A percentile compares a stretch with the other conserved stretches of the same genome.
phyloP scores from a whole-genome alignment of 2,329 filamentous ascomycete genomes.

The Scleromitrula shiraiana region DNA sequence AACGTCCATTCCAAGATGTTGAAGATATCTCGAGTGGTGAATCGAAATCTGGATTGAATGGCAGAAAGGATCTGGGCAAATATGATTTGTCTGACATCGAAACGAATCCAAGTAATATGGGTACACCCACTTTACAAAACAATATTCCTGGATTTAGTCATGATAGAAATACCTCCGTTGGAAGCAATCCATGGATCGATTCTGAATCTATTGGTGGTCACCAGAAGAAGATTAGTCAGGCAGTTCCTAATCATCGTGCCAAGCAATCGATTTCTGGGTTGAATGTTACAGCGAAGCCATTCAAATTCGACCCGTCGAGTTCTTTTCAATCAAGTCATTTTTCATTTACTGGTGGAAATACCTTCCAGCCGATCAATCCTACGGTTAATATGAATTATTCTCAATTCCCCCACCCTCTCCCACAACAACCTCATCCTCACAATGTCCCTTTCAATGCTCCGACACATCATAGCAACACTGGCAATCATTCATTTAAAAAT shows the following conservation, averaged over 20 bases:
- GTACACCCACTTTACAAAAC: conserved; percentile 50
- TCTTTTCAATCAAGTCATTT: conserved; percentile 45
- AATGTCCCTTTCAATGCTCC: conserved; percentile 33
- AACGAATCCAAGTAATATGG: conserved; percentile 65
- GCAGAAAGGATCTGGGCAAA: conserved; percentile 19
- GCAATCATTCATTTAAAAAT: conserved; percentile 19
- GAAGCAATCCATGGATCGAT: conserved; percentile 58
- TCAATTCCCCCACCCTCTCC: too few relatives aligned
- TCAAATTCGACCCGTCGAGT: conserved; percentile 57
- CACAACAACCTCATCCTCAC: too few relatives aligned
- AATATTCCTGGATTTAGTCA: conserved; percentile 43
- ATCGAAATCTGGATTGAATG: conserved; percentile 14
- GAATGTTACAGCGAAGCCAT: conserved; percentile 84
- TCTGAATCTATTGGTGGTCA: conserved; percentile 36
- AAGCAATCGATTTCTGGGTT: conserved; percentile 69
- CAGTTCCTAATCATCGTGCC: conserved; percentile 57
- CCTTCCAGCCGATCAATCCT: conserved; percentile 39
- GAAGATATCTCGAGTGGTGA: conserved; percentile 31
- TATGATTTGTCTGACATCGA: conserved; percentile 57
- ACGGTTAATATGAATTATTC: too few relatives aligned
- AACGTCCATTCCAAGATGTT: conserved; percentile 54
- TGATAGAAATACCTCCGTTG: conserved; percentile 46
- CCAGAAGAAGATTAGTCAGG: conserved; percentile 33
- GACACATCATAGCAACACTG: conserved; percentile 24
- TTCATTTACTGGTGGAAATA: conserved; percentile 36